phyloP scores from a whole-genome alignment of 2,329 filamentous ascomycete species.

The Aspergillus sp. region DNA sequence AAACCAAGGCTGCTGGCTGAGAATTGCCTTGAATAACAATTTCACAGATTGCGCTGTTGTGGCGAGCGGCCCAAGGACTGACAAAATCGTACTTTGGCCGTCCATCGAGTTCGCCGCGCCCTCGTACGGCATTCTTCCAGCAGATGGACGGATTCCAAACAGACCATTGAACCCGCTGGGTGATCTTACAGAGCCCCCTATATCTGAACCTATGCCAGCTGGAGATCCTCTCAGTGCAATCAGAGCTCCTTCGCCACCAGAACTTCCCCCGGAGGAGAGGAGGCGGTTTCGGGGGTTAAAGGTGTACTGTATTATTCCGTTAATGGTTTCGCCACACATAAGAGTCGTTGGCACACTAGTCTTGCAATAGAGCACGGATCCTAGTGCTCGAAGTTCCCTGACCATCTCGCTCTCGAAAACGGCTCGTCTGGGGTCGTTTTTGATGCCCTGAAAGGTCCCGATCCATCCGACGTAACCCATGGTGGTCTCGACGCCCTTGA shows the following conservation, averaged over 20 bases:
- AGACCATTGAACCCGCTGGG: constrained; percentile 57
- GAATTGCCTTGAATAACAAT: constrained; percentile 52
- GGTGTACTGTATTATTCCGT: constrained; percentile 57
- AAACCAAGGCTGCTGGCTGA: constrained; percentile 60
- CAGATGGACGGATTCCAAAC: constrained; percentile 52
- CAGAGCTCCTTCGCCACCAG: constrained; percentile 55
- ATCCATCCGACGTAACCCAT: constrained; percentile 66
- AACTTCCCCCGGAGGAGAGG: constrained; percentile 53
- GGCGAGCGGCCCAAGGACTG: constrained; percentile 60
- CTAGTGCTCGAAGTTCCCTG: constrained; percentile 47
- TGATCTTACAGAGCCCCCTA: constrained; percentile 54
- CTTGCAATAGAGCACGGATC: constrained; percentile 53
- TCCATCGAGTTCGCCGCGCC: constrained; percentile 60
- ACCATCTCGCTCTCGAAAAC: constrained; percentile 57
- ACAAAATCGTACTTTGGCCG: constrained; percentile 60
- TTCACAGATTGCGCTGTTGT: constrained; percentile 52
- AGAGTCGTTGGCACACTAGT: constrained; percentile 54
- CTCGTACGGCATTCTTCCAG: constrained; percentile 51
- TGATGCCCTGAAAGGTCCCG: background rate
- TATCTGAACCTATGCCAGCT: constrained; percentile 56
- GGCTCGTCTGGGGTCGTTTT: constrained; percentile 43
- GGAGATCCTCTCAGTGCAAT: constrained; percentile 52
- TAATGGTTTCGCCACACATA: constrained; percentile 57
- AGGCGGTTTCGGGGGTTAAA: constrained; percentile 54
- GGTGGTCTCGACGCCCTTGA: constrained; percentile 49